phyloP scores from a whole-genome alignment of 140 eudicot genomes.

The Oenanthe javanica region DNA sequence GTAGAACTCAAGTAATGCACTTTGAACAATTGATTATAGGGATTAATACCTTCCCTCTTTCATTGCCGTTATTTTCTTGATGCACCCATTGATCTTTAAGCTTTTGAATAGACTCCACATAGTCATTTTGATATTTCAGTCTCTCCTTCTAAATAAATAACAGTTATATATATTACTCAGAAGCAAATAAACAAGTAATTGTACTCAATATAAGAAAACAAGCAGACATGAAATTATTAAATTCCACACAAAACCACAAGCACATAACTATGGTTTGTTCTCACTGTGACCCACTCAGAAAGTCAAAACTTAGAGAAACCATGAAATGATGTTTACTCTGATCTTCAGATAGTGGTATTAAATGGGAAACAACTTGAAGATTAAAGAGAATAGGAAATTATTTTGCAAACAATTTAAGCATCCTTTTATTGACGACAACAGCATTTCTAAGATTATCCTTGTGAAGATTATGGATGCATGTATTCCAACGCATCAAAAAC shows the following conservation, averaged over 20 bases:
- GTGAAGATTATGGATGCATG: not conserved
- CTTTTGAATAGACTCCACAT: conserved; percentile 49
- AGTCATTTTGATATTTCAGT: conserved; percentile 49
- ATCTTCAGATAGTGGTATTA: not conserved
- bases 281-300: not conserved
- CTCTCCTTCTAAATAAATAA: conserved; percentile 44
- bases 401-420: not conserved
- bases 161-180: conserved; percentile 1
- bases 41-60: conserved; percentile 29
- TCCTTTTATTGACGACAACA: not conserved
- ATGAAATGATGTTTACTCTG: not conserved
- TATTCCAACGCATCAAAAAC: not conserved
- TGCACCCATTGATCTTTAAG: conserved; percentile 49
- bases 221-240: not conserved
- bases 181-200: conserved; percentile 2
- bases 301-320: not conserved
- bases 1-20: not conserved
- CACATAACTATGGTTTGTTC: not conserved
- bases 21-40: not conserved
- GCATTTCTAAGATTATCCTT: conserved; percentile 1
- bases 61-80: conserved; percentile 29
- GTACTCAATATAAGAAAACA: not conserved
- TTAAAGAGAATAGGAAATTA: not conserved
- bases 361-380: not conserved
- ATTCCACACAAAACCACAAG: not conserved